Conservation (phyloP, 306 rosid genomes). For the Inga laurina region DNA sequence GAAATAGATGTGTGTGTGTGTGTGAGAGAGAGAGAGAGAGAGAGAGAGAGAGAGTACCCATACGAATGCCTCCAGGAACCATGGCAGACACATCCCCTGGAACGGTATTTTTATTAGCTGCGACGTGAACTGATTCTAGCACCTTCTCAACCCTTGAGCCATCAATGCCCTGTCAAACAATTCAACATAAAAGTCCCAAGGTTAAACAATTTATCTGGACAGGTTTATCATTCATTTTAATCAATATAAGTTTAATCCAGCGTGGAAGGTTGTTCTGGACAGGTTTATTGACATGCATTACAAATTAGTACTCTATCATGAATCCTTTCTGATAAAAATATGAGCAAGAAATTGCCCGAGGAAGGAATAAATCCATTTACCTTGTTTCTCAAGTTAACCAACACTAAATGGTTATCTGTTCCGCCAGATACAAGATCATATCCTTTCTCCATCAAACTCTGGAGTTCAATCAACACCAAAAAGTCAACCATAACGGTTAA, state of each 20-base stretch:
- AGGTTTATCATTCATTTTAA: not conserved
- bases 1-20: not conserved
- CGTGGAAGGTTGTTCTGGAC: slow-evolving; percentile 19
- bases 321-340: slow-evolving; percentile 15
- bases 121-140: slow-evolving; percentile 82
- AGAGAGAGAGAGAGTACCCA: slow-evolving; percentile 58
- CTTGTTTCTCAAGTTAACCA: slow-evolving; percentile 87
- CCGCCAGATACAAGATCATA: slow-evolving; percentile 96
- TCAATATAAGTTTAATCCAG: not conserved
- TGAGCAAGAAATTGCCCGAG: slow-evolving; percentile 23
- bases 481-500: slow-evolving; percentile 30
- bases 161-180: slow-evolving; percentile 74
- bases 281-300: slow-evolving; percentile 13
- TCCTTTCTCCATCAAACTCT: slow-evolving; percentile 85
- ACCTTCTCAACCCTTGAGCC: slow-evolving; percentile 98
- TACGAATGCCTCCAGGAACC: slow-evolving; percentile 97
- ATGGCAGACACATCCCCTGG: slow-evolving; percentile 98
- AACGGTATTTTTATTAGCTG: slow-evolving; percentile 95
- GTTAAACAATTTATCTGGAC: not conserved
- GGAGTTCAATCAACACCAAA: slow-evolving; percentile 44
- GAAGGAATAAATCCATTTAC: slow-evolving; percentile 45
- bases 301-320: slow-evolving; percentile 3
- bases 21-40: not conserved
- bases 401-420: slow-evolving; percentile 88
- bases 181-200: not conserved